Evolutionary conservation across 495 filamentous ascomycete species (phyloP), one percentile per base, ranked within the genome.

Genomic region (Aspergillus haitiensis): DNA sequence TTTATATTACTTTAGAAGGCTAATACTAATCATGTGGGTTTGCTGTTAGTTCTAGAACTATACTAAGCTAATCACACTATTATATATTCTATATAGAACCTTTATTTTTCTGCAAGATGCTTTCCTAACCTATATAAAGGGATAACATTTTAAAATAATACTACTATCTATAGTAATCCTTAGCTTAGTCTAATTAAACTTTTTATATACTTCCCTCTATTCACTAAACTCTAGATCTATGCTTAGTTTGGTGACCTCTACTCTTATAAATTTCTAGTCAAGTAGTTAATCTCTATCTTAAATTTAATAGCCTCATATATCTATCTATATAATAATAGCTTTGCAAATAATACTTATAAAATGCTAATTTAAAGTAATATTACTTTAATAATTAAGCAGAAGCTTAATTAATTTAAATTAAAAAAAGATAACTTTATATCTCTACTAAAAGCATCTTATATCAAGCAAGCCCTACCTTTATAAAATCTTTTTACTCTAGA

Each of bases 391-490:
- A 9, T 42, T 15, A 9, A 9, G 12, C 39, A 42, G 39, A 42
- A 42, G 39, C 4, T 42, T 6, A 9, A 42, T 15, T 9, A 81
- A 7, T 84, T 84, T 51, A 80, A 82, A 0, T 66, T 62, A 13
- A 78, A 83, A 62, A 69, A 65, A 47, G 73, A 73, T 9, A 68
- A 35, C 0, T 83, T 72, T 61, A 59, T 80, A 34, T 68, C 65
- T 9, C 78, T 78, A 2, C 72, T 78, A 9, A 79, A 73, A 10
- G 74, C 80, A 33, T 77, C 78, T 34, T 84, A 79, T 55, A 72
- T 76, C 56, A 72, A 83, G 67, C 67, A 80, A 16, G 66, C 81
- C 6, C 59, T 84, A 56, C 80, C 81, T 18, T 81, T 81, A 4
- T 68, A 59, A 9, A 83, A 77, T 52, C 64, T 83, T 7, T 42